Evolutionary conservation across 306 rosid species (phyloP), one percentile per base, ranked within the genome.

Genomic region (Vigna radiata): DNA sequence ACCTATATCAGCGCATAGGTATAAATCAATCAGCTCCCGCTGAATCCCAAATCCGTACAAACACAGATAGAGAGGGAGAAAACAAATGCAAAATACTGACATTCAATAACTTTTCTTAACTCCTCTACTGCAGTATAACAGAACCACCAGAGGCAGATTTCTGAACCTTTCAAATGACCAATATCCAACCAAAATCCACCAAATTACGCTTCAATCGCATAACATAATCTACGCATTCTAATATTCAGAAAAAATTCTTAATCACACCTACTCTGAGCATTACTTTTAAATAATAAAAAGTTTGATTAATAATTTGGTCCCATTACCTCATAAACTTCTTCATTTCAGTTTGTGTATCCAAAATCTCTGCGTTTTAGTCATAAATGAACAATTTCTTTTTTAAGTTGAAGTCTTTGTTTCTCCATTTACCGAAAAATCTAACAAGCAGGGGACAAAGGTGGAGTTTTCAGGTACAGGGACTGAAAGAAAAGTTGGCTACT

Each of bases 1-100:
- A 86, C 91, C 99, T 96, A 88, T 67, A 82, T 41, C 85, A 59
- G 73, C 73, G 79, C 50, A 86, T 0, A 72, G 12, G 68, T 33
- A 73, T 56, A 39, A 48, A 71, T 25, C 60, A 79, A 72, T 77
- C 66, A 70, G 61, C 44, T 52, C 27, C 85, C 44, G 9, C 17
- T 36, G 64, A 83, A 48, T 21, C 33, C 59, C 70, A 47, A 47
- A 53, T 52, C 62, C 41, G 36, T 17, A 36, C 17, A 63, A 6
- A 37, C 48, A 56, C 4, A 66, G 4, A 37, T 12, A 53, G 29
- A 44, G 62, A 6, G 64, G 15, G 15, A 23, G 65, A 33, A 15
- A 19, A 72, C 44, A 86, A 77, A 44, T 33, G 6, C 64, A 76
- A 73, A 73, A 61, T 18, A 17, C 9, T 1, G 50, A 55, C 77